Evolutionary conservation across 441 rosid genomes (phyloP).

Genomic region (Biscutella laevigata): DNA sequence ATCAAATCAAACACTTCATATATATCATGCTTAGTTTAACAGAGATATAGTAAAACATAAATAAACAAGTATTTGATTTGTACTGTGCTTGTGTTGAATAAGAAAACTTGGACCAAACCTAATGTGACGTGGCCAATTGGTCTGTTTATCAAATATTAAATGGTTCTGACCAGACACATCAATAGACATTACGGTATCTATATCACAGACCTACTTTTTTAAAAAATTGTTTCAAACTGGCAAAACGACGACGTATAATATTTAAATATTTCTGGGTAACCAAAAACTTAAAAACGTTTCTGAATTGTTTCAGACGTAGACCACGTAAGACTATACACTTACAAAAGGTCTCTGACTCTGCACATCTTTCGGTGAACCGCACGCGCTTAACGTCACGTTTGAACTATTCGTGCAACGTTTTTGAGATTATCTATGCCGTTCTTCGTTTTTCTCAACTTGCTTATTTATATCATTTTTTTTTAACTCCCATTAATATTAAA

Average conservation of each 20-base stretch:
- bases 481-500: too few relatives aligned
- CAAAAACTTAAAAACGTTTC: neutral
- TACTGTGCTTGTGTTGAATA: too few relatives aligned
- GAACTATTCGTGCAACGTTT: slow-evolving; percentile 12
- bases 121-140: slow-evolving; percentile 12
- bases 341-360: slow-evolving; percentile 25
- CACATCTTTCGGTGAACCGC: slow-evolving; percentile 46
- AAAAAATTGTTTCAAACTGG: neutral
- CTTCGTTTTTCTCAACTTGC: slow-evolving; percentile 23
- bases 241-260: slow-evolving; percentile 13
- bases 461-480: neutral
- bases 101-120: neutral
- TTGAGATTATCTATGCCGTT: slow-evolving; percentile 14
- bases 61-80: too few relatives aligned
- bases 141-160: slow-evolving; percentile 24
- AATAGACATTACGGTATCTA: slow-evolving; percentile 27
- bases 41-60: too few relatives aligned
- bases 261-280: neutral
- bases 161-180: slow-evolving; percentile 32
- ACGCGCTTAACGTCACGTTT: slow-evolving; percentile 37
- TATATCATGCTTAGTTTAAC: too few relatives aligned
- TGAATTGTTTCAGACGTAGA: slow-evolving; percentile 23
- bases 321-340: slow-evolving; percentile 35
- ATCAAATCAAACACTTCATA: too few relatives aligned
- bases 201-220: slow-evolving; percentile 18